Evolutionary conservation across 768 basidiomycete species (phyloP).

Genomic region (Chalciporus chontae): DNA sequence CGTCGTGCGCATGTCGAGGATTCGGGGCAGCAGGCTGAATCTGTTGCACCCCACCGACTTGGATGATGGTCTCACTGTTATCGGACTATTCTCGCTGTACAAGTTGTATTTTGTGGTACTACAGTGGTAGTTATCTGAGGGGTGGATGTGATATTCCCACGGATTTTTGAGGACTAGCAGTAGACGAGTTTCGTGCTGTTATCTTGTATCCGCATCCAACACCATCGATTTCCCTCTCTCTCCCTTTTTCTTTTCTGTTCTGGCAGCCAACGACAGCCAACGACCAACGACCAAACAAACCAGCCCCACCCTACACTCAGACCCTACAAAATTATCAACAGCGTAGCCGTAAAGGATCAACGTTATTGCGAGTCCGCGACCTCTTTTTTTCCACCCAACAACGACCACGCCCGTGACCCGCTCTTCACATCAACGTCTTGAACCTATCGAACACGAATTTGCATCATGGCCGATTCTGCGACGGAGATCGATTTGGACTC

Average conservation of each 20-base stretch:
- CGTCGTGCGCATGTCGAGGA: constrained; percentile 17
- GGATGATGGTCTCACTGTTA: not conserved
- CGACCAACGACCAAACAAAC: constrained; percentile 1
- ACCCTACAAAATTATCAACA: constrained; percentile 18
- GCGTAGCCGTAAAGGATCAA: constrained; percentile 19
- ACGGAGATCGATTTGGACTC: constrained; percentile 99
- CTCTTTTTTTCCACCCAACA: constrained; percentile 23
- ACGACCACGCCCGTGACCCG: constrained; percentile 13
- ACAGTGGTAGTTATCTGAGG: too few species aligned
- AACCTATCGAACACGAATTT: constrained; percentile 10
- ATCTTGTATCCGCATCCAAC: constrained; percentile 29
- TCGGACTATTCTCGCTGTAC: not conserved
- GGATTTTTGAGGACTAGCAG: constrained; percentile 25
- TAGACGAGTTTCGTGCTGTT: constrained; percentile 34
- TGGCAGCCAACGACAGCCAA: constrained; percentile 22
- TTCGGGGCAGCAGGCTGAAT: not conserved
- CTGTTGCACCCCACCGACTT: not conserved
- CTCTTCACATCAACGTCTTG: constrained; percentile 16
- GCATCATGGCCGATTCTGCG: constrained; percentile 68
- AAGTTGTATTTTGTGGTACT: not conserved
- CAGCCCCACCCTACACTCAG: constrained; percentile 1
- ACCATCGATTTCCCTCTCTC: constrained; percentile 32
- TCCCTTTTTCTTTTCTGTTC: constrained; percentile 15
- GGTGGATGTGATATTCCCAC: constrained; percentile 22
- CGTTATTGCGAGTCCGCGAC: constrained; percentile 16